These are phyloP conservation scores for Leccinum solheimii DNA, from an alignment of 1,284 basidiomycete genomes.

Conservation along the genomic window DNA sequence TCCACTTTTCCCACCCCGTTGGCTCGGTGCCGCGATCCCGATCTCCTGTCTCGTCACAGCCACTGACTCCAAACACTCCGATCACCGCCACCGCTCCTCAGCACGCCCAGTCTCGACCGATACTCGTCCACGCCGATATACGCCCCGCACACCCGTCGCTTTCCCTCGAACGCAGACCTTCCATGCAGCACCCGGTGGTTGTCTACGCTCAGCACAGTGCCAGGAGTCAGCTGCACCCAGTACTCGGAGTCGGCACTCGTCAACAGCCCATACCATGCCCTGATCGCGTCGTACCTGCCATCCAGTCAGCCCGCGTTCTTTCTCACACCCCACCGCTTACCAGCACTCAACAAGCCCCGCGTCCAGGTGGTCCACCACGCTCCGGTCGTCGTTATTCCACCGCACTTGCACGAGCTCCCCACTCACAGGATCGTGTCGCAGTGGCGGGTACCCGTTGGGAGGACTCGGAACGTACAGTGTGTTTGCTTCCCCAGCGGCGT, in stretches of 20 bases:
- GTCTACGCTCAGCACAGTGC: slow-evolving; percentile 74
- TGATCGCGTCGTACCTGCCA: slow-evolving; percentile 79
- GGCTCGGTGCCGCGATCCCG: slow-evolving; percentile 23
- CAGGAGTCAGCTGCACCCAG: slow-evolving; percentile 86
- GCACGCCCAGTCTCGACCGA: slow-evolving; percentile 70
- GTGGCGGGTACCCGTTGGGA: slow-evolving; percentile 61
- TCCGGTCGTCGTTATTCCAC: slow-evolving; percentile 96
- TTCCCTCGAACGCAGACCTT: slow-evolving; percentile 84
- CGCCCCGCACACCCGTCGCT: slow-evolving; percentile 91
- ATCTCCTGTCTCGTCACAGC: slow-evolving; percentile 16
- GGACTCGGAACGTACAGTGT: slow-evolving; percentile 66
- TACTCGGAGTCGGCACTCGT: slow-evolving; percentile 84
- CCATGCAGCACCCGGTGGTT: slow-evolving; percentile 96
- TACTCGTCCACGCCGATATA: slow-evolving; percentile 94
- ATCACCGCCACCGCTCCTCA: slow-evolving; percentile 38
- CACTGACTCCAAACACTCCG: slow-evolving; percentile 28
- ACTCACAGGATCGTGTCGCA: slow-evolving; percentile 62
- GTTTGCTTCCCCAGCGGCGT: slow-evolving; percentile 82
- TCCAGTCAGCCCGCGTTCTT: slow-evolving; percentile 10
- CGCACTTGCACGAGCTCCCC: slow-evolving; percentile 77
- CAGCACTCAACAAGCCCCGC: slow-evolving; percentile 67
- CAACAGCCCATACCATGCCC: slow-evolving; percentile 76
- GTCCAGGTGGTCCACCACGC: slow-evolving; percentile 66
- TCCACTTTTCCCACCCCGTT: slow-evolving; percentile 12
- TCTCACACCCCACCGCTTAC: slow-evolving; percentile 39